phyloP scores from a whole-genome alignment of 2,329 filamentous ascomycete genomes.

The Mycosphaerella arachidis region DNA sequence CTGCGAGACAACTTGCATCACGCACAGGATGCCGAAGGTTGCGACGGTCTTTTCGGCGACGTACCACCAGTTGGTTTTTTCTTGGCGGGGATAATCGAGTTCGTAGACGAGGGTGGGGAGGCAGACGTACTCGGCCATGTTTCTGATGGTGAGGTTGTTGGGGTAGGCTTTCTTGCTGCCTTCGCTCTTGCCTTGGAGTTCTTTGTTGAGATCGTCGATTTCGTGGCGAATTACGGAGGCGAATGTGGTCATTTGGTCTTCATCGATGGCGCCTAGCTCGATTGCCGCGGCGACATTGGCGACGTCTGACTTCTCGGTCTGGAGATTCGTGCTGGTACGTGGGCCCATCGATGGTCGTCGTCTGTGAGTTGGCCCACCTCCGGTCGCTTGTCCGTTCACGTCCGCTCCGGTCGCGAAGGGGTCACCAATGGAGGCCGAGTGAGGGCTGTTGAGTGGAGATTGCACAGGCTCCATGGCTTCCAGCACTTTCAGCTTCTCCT shows the following conservation, averaged over 20 bases:
- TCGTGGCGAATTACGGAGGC: slow-evolving; percentile 63
- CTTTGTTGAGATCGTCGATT: slow-evolving; percentile 59
- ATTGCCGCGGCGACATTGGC: slow-evolving; percentile 59
- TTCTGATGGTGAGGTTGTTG: slow-evolving; percentile 58
- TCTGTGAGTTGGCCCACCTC: slow-evolving; percentile 9
- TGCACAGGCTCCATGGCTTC: slow-evolving; percentile 48
- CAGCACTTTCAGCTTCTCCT: slow-evolving; percentile 53
- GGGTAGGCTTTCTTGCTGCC: slow-evolving; percentile 55
- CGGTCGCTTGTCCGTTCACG: slow-evolving; percentile 8
- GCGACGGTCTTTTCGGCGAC: slow-evolving; percentile 67
- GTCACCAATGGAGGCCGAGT: slow-evolving; percentile 5
- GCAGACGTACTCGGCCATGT: slow-evolving; percentile 64
- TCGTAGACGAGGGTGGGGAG: slow-evolving; percentile 77
- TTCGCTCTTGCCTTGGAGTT: slow-evolving; percentile 61
- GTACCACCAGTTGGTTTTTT: slow-evolving; percentile 68
- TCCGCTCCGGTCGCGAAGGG: slow-evolving; percentile 18
- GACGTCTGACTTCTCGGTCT: slow-evolving; percentile 52
- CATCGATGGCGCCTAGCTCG: slow-evolving; percentile 56
- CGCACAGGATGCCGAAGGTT: slow-evolving; percentile 66
- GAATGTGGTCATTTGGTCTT: slow-evolving; percentile 60
- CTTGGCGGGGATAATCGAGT: slow-evolving; percentile 68
- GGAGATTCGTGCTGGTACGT: slow-evolving; percentile 42
- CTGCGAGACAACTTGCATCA: slow-evolving; percentile 76
- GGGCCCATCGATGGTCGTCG: slow-evolving; percentile 35
- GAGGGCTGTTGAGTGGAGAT: slow-evolving; percentile 34